Base-by-base conservation (phyloP, 2,329 filamentous ascomycete genomes). In the Botrytis elliptica region DNA sequence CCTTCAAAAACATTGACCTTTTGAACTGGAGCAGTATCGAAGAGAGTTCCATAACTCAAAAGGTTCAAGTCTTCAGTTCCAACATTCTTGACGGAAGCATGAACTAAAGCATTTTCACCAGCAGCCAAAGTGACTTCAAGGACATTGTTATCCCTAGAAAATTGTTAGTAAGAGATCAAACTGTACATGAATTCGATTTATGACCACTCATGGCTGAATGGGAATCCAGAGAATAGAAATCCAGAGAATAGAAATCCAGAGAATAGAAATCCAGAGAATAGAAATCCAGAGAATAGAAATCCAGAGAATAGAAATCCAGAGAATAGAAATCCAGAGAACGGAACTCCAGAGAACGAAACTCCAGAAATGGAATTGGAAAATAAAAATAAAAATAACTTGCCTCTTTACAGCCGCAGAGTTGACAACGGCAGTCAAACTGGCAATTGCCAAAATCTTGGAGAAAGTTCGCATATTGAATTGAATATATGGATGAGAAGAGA, bases 11-110 rank as follows among this genome's bases (percentile, higher is more conserved):
- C 77, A 42, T 77, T 74, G 40, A 84, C 78, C 76, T 84, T 84
- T 76, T 84, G 80, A n/a, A 85, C 82, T 2, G 83, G 82, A 20
- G 80, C 78, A 71, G 81, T 78, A 59, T 84, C 83, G 29, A 85
- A 77, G 75, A 85, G 81, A 29, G 82, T 83, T 29, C 83, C 83
- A 70, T 81, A 82, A 74, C 80, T 84, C 71, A 84, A 76, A 22
- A 85, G 75, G 71, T 84, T 83, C 69, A 85, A 74, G 36, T 77
- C 78, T 59, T 77, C 79, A 57, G 79, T 76, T 12, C 84, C 83
- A 66, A 80, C 82, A 77, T 85, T 85, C 67, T 81, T 84, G 55
- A 85, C 79, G 29, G 80, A 78, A 29, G 83, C 80, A 75, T 83
- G 82, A 75, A 85, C 80, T 52, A 82, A 80, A 75, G 70, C 74